These are phyloP conservation scores for Picea glauca DNA, from an alignment of 75 land plant species.

Conservation along the genomic window DNA sequence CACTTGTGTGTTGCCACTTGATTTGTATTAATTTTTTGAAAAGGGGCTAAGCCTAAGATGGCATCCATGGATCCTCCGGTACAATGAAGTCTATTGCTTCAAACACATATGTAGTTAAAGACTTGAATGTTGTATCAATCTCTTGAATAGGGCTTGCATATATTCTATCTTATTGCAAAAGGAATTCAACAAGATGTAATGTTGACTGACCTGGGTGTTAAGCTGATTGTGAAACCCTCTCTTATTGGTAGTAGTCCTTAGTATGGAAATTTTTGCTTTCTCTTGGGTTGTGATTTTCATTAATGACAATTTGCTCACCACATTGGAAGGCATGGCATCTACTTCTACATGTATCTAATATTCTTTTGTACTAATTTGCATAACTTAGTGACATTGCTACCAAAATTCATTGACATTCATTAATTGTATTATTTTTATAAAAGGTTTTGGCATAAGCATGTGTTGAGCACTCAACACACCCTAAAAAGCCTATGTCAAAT, in stretches of 20 bases:
- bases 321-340: neutral
- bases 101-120: neutral
- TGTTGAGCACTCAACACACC: too few relatives aligned
- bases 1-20: neutral
- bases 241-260: neutral
- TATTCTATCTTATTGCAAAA: neutral
- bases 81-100: neutral
- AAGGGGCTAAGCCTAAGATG: too few relatives aligned
- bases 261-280: neutral
- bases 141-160: neutral
- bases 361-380: neutral
- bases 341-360: neutral
- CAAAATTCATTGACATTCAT: neutral
- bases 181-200: neutral
- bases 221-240: neutral
- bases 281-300: slow-evolving; percentile 8
- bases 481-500: too few relatives aligned
- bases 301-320: neutral
- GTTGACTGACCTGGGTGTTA: neutral
- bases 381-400: neutral
- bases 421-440: neutral
- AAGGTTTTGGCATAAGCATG: too few relatives aligned
- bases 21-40: neutral
- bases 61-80: neutral
- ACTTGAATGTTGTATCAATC: neutral